These are phyloP conservation scores for Rhodotorula glutinis DNA, from an alignment of 1,284 basidiomycete species.

Conservation along the genomic window DNA sequence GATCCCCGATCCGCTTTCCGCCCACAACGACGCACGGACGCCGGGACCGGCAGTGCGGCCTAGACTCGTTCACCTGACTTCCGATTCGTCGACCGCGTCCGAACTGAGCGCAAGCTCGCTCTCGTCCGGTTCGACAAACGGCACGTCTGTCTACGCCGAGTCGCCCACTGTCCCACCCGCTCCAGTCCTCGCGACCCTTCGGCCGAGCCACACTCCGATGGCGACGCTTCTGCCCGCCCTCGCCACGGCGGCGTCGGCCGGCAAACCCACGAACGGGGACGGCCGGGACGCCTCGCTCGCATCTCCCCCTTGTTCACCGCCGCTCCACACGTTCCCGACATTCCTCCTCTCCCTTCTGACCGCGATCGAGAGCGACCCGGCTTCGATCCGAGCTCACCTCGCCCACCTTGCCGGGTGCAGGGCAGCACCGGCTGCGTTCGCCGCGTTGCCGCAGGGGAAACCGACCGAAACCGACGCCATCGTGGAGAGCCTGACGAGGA, in stretches of 20 bases:
- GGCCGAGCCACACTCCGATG: neutral
- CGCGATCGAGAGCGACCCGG: conserved; percentile 42
- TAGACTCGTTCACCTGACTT: neutral
- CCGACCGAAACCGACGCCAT: conserved; percentile 40
- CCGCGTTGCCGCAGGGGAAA: conserved; percentile 15
- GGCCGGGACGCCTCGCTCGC: conserved; percentile 1
- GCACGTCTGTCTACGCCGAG: conserved; percentile 6
- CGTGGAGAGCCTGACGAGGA: conserved; percentile 19
- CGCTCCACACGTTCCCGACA: conserved; percentile 38
- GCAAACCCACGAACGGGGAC: neutral
- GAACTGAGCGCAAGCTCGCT: neutral
- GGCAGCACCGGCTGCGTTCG: conserved; percentile 32
- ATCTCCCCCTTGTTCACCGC: conserved; percentile 11
- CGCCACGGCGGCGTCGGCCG: neutral
- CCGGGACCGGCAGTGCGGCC: conserved; percentile 1
- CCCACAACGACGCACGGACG: neutral
- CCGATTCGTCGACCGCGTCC: neutral
- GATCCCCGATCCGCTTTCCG: neutral
- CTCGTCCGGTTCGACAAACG: conserved; percentile 2
- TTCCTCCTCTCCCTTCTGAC: conserved; percentile 43
- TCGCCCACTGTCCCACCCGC: neutral
- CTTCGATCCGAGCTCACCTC: conserved; percentile 36
- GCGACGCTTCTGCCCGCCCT: neutral
- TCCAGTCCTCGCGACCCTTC: neutral
- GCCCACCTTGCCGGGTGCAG: conserved; percentile 27